Percentiles rank a stretch among this genome's conserved stretches.
Conservation (phyloP, 2,329 filamentous ascomycete genomes). For the Boeremia lycopersici region DNA sequence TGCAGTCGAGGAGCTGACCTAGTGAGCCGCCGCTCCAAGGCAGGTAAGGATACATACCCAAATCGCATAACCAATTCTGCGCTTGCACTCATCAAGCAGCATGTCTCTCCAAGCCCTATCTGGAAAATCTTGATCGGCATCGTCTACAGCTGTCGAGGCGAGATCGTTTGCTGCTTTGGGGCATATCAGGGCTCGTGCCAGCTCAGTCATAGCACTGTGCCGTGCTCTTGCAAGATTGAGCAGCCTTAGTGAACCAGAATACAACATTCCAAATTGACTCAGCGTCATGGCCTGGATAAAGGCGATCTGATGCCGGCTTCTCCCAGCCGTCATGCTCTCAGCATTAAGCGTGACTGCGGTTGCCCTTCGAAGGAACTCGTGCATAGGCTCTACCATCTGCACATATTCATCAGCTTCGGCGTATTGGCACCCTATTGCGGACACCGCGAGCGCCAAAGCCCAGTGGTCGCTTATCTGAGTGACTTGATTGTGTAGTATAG, state of each 20-base stretch:
- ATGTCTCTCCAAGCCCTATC: not conserved
- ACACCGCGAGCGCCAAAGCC: constrained; percentile 33
- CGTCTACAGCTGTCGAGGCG: not conserved
- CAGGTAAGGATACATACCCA: constrained; percentile 49
- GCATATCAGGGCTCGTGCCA: not conserved
- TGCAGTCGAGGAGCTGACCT: constrained; percentile 11
- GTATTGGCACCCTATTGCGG: constrained; percentile 36
- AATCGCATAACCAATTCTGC: constrained; percentile 10
- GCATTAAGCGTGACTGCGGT: not conserved
- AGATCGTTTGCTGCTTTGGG: not conserved
- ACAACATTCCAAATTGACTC: constrained; percentile 16
- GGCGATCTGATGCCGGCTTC: not conserved
- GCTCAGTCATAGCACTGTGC: constrained; percentile 4
- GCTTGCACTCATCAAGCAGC: constrained; percentile 4
- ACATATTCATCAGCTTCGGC: constrained; percentile 10
- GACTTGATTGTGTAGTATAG: constrained; percentile 32
- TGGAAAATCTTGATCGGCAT: not conserved
- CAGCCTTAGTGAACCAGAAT: constrained; percentile 5
- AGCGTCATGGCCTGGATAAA: constrained; percentile 11
- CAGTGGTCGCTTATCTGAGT: constrained; percentile 18
- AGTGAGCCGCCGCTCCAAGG: not conserved
- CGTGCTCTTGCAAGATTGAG: constrained; percentile 3
- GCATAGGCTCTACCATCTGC: constrained; percentile 7
- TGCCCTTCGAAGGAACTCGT: constrained; percentile 14
- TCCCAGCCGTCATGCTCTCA: not conserved